Evolutionary conservation across 768 basidiomycete genomes (phyloP), one percentile per base, ranked within the genome.

Genomic region (Psilocybe cubensis): DNA sequence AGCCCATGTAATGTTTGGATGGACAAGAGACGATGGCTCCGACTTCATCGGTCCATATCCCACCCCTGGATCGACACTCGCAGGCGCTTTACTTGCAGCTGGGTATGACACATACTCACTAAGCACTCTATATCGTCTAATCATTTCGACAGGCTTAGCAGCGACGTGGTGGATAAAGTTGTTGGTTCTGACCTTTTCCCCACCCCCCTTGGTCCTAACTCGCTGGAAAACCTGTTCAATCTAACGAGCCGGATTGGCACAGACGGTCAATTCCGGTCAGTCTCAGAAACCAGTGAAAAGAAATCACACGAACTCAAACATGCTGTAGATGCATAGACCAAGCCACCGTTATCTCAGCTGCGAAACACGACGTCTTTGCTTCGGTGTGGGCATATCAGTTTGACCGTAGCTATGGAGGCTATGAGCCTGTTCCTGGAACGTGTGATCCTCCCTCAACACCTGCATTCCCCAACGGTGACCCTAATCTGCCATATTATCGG

Each of bases 21-120:
- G 76, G 73, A 82, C 80, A 78, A 69, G 77, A 24, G 80, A 80
- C 56, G 82, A 83, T 62, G 83, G 81, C 0, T 70, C 77, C 0
- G 75, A 79, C 40, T 80, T 83, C 60, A 70, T 78, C 29, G 73
- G 75, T 2, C 74, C 73, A 46, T 66, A 54, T 54, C 68, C 68
- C 10, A 61, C 56, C 0, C 52, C 54, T 1, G 55, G 50, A 10
- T 60, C 64, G 2, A 67, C 64, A 8, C 58, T 63, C 17, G 42
- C 58, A 1, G 53, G 61, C n/a, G 57, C 56, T 9, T 52, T 70
- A 1, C 43, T 63, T 14, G 54, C 48, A 0, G 54, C 67, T 33
- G 69, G 69, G 69, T 67, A 54, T 7, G 61, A 54, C 10, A 11
- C 20, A 23, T 42, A 67, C 33, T 67, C 35, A 12, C 20, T 14